Percentiles rank a stretch among this genome's conserved stretches.
phyloP scores from a whole-genome alignment of 2,329 filamentous ascomycete species.

The Pseudocercospora fijiensis region DNA sequence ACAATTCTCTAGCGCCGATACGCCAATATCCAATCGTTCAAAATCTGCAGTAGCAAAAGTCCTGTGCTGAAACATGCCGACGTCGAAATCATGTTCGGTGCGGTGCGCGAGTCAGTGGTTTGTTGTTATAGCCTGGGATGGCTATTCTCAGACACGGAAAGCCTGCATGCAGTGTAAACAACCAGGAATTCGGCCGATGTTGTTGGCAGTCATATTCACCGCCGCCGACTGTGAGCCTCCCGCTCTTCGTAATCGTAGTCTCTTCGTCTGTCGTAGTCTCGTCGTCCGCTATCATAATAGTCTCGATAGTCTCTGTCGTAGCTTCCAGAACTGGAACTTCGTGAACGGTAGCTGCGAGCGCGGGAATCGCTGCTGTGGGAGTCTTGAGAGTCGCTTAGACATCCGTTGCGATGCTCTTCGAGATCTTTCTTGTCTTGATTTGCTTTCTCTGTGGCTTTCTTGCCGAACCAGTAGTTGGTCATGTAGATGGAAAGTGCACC shows the following conservation, averaged over 20 bases:
- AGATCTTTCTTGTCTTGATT: slow-evolving; percentile 4
- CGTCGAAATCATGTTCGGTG: background rate
- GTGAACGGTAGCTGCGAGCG: background rate
- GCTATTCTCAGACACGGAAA: background rate
- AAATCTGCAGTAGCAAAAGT: background rate
- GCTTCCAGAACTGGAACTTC: background rate
- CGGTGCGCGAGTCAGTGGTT: background rate
- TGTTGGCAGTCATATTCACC: background rate
- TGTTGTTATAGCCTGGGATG: slow-evolving; percentile 3
- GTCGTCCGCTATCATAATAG: background rate
- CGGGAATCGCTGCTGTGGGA: background rate
- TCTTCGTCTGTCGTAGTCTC: slow-evolving; percentile 1
- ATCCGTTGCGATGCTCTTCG: background rate
- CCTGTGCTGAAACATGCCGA: background rate
- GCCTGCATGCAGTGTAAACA: background rate
- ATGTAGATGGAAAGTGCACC: slow-evolving; percentile 7
- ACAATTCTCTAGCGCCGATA: background rate
- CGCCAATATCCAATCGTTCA: background rate
- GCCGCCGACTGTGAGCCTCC: background rate
- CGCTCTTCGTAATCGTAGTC: slow-evolving; percentile 7
- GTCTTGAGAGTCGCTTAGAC: background rate
- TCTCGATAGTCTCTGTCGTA: slow-evolving; percentile 3
- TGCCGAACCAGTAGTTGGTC: slow-evolving; percentile 6
- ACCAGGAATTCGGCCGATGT: background rate
- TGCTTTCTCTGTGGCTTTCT: slow-evolving; percentile 2